Evolutionary conservation across 1,284 basidiomycete species (phyloP).

Genomic region (Rugosomyces carneus): DNA sequence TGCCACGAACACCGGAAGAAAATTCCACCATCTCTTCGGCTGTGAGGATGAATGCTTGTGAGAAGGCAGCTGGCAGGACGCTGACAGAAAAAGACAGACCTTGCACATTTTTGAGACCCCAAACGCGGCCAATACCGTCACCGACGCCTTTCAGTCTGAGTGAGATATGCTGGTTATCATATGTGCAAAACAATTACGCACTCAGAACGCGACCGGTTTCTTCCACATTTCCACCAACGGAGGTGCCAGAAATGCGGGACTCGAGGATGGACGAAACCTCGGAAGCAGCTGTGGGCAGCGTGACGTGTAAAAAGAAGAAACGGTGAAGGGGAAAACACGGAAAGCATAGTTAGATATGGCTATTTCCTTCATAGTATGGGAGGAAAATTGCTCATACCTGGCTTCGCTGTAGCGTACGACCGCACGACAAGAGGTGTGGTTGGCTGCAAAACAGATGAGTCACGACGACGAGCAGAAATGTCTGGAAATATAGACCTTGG

Average conservation of each 20-base stretch:
- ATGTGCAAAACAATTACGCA: slow-evolving; percentile 39
- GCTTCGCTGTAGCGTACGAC: slow-evolving; percentile 96
- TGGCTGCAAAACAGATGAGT: slow-evolving; percentile 35
- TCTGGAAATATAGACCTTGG: slow-evolving; percentile 43
- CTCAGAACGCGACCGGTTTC: slow-evolving; percentile 98
- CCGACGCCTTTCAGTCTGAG: slow-evolving; percentile 70
- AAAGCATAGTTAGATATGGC: slow-evolving; percentile 19
- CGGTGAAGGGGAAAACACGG: slow-evolving; percentile 16
- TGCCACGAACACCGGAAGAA: slow-evolving; percentile 96
- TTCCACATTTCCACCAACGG: slow-evolving; percentile 90
- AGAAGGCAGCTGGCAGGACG: slow-evolving; percentile 7
- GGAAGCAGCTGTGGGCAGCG: slow-evolving; percentile 85
- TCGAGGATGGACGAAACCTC: slow-evolving; percentile 99
- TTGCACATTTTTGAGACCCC: slow-evolving; percentile 90
- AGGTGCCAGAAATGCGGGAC: slow-evolving; percentile 92
- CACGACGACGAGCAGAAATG: slow-evolving; percentile 15
- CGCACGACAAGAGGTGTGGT: slow-evolving; percentile 55
- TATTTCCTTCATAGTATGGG: slow-evolving; percentile 4
- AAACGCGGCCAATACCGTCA: slow-evolving; percentile 99
- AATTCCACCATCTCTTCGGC: slow-evolving; percentile 99
- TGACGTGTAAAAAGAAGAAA: slow-evolving; percentile 36
- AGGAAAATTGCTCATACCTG: slow-evolving; percentile 57
- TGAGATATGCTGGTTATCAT: slow-evolving; percentile 11
- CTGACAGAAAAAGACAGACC: slow-evolving; percentile 40
- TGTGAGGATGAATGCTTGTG: slow-evolving; percentile 23